Evolutionary conservation across 306 rosid species (phyloP).

Genomic region (Acacia crassicarpa): DNA sequence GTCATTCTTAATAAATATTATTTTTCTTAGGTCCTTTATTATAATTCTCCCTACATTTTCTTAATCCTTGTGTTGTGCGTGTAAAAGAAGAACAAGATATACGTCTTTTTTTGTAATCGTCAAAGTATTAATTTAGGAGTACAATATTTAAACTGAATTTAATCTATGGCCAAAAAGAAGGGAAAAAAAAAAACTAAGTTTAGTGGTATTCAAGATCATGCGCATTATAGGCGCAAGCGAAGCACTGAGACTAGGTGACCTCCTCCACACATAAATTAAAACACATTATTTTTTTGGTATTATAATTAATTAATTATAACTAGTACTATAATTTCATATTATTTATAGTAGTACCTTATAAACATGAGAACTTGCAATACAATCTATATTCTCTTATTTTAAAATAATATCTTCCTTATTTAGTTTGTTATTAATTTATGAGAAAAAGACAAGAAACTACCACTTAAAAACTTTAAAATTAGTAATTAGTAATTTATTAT

Average conservation of each 20-base stretch:
- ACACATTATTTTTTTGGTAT: not conserved
- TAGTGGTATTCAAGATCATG: not conserved
- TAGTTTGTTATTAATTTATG: too few species aligned
- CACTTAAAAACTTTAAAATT: too few species aligned
- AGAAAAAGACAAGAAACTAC: too few species aligned
- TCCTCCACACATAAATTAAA: not conserved
- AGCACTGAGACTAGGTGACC: not conserved
- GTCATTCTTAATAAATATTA: too few species aligned
- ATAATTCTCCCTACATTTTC: too few species aligned
- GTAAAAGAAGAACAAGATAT: not conserved
- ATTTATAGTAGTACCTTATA: too few species aligned
- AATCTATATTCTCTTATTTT: not conserved
- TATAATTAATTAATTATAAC: too few species aligned
- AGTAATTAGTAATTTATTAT: rapidly evolving
- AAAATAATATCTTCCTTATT: too few species aligned
- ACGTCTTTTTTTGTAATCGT: too few species aligned
- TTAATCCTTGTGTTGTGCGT: not conserved
- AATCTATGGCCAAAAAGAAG: too few species aligned
- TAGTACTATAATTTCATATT: too few species aligned
- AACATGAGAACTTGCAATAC: not conserved
- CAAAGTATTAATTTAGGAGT: not conserved
- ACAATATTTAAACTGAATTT: not conserved
- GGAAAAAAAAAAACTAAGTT: rapidly evolving
- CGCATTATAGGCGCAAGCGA: not conserved
- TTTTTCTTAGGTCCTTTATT: too few species aligned